phyloP scores from a whole-genome alignment of 2,329 filamentous ascomycete genomes.

The Lachnellula hyalina region DNA sequence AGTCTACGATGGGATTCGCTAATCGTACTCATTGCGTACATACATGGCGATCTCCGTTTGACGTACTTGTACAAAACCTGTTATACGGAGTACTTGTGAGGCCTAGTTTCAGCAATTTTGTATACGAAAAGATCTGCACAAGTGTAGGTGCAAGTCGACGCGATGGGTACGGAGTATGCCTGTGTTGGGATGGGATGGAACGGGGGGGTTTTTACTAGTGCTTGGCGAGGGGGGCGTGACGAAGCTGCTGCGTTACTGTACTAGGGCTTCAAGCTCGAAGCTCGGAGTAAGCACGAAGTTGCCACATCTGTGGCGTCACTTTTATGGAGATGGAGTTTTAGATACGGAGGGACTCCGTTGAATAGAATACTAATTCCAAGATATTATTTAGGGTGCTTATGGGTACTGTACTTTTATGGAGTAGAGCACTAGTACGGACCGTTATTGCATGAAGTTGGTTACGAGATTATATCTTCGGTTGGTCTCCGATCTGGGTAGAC shows the following conservation, averaged over 20 bases:
- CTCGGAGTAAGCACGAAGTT: neutral
- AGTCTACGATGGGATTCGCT: too few species aligned
- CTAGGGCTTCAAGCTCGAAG: too few species aligned
- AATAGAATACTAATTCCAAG: neutral
- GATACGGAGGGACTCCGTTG: neutral
- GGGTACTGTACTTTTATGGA: too few species aligned
- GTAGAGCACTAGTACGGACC: too few species aligned
- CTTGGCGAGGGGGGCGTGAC: neutral
- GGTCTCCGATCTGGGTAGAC: too few species aligned
- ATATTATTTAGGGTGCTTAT: too few species aligned
- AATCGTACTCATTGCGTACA: neutral
- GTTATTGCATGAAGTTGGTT: too few species aligned
- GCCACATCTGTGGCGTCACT: slow-evolving; percentile 1
- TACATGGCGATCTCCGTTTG: neutral
- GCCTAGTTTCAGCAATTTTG: neutral
- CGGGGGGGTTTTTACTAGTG: too few species aligned
- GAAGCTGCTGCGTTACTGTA: too few species aligned
- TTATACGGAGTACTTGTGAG: neutral
- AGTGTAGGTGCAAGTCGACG: neutral
- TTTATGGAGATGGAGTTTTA: neutral
- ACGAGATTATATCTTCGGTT: too few species aligned
- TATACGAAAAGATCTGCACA: neutral
- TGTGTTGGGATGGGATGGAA: neutral
- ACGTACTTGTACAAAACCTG: neutral
- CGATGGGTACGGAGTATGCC: neutral